phyloP scores from a whole-genome alignment of 1,284 basidiomycete genomes.

The Entoloma clypeatum region DNA sequence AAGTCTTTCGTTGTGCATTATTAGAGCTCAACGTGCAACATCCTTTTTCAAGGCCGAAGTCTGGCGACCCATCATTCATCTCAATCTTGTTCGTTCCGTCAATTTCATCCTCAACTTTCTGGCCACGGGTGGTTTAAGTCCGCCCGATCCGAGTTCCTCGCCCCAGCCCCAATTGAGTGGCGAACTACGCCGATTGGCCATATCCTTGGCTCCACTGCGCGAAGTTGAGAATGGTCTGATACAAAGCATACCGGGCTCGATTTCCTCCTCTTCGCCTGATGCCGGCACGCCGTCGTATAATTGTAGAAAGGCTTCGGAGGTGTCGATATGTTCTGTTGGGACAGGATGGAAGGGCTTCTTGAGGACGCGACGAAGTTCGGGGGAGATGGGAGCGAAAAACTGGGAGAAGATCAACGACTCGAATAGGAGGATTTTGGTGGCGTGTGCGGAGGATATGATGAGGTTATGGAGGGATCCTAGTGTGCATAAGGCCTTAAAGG shows the following conservation, averaged over 20 bases:
- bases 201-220: slow-evolving; percentile 51
- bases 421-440: slow-evolving; percentile 44
- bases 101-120: slow-evolving; percentile 53
- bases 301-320: slow-evolving; percentile 43
- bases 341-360: slow-evolving; percentile 46
- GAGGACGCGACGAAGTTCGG: slow-evolving; percentile 26
- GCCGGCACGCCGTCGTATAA: slow-evolving; percentile 25
- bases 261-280: slow-evolving; percentile 8
- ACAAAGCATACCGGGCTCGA: slow-evolving; percentile 31
- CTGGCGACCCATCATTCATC: slow-evolving; percentile 60
- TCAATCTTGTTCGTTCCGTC: slow-evolving; percentile 59
- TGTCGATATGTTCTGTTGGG: slow-evolving; percentile 45
- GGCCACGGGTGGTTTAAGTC: slow-evolving; percentile 16
- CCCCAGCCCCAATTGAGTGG: slow-evolving; percentile 26
- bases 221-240: slow-evolving; percentile 52
- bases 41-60: slow-evolving; percentile 37
- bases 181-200: slow-evolving; percentile 43
- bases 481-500: slow-evolving; percentile 38
- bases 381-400: slow-evolving; percentile 16
- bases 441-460: slow-evolving; percentile 52
- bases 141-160: slow-evolving; percentile 11
- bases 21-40: slow-evolving; percentile 4
- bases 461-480: slow-evolving; percentile 45
- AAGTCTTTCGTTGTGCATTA: slow-evolving; percentile 1
- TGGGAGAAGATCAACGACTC: slow-evolving; percentile 38